phyloP scores from a whole-genome alignment of 176 grass and related monocot genomes.

The Otatea glauca region DNA sequence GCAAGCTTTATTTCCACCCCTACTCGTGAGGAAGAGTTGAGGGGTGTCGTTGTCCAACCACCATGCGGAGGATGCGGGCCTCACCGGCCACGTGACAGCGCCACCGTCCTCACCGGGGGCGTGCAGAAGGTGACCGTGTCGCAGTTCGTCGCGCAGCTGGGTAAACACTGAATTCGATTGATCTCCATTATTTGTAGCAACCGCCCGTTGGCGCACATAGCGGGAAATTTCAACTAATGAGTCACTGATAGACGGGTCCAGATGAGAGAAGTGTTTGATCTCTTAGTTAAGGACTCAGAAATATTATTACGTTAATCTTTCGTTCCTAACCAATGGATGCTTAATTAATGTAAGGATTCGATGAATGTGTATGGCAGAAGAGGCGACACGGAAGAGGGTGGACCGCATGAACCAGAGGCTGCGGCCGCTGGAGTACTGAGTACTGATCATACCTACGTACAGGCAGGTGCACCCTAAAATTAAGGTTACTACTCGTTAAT shows the following conservation, averaged over 20 bases:
- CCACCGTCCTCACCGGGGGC: neutral
- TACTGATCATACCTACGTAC: neutral
- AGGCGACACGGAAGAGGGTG: conserved; percentile 64
- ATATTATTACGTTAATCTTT: too few relatives aligned
- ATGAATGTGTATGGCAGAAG: conserved; percentile 43
- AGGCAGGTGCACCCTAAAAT: neutral
- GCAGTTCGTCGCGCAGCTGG: conserved; percentile 52
- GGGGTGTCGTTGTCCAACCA: conserved; percentile 1
- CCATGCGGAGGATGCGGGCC: conserved; percentile 11
- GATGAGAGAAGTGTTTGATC: neutral
- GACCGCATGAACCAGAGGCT: conserved; percentile 66
- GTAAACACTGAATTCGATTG: neutral
- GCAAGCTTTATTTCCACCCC: too few relatives aligned
- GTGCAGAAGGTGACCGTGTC: conserved; percentile 44
- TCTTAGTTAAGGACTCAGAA: neutral
- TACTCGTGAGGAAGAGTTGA: conserved; percentile 11
- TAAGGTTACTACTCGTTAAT: neutral
- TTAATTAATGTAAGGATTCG: neutral
- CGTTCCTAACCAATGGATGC: too few relatives aligned
- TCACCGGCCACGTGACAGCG: neutral
- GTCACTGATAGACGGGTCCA: neutral
- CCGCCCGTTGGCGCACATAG: neutral
- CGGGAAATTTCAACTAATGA: neutral
- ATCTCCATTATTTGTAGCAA: neutral
- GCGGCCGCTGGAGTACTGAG: conserved; percentile 45